Conservation (phyloP, 1,284 basidiomycete genomes). For the Ustilago vetiveriae region DNA sequence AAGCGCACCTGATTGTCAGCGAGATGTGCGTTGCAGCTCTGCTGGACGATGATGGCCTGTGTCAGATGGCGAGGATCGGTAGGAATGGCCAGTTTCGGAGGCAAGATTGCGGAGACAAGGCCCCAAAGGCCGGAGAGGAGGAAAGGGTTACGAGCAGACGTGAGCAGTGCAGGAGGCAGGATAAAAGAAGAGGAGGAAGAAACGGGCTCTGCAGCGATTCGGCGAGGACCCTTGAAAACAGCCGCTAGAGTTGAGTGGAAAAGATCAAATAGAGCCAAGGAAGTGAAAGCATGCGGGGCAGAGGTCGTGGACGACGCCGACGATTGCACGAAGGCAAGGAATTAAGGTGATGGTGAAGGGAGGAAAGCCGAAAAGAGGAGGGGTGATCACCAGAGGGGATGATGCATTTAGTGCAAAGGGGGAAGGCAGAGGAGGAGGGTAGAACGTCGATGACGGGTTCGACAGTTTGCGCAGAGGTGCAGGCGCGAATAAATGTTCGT, state of each 20-base stretch:
- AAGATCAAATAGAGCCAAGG: background rate
- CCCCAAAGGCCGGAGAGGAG: no score
- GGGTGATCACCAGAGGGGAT: background rate
- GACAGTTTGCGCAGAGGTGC: constrained; percentile 6
- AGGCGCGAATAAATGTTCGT: constrained; percentile 1
- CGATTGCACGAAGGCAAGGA: background rate
- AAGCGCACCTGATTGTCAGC: no score
- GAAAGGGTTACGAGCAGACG: no score
- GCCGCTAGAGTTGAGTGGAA: constrained; percentile 1
- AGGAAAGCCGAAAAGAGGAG: background rate
- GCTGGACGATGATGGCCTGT: no score
- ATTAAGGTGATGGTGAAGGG: constrained; percentile 1
- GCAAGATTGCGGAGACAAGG: background rate
- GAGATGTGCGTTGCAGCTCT: no score
- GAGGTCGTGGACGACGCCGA: constrained; percentile 7
- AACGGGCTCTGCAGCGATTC: background rate
- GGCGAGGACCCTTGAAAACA: constrained; percentile 2
- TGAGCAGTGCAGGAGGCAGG: background rate
- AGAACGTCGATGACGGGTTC: constrained; percentile 10
- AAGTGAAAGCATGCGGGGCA: constrained; percentile 8
- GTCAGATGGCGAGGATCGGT: no score
- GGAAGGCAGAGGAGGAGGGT: constrained; percentile 1
- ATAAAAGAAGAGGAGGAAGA: constrained; percentile 1
- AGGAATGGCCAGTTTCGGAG: no score
- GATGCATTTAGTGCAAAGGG: background rate